phyloP scores from a whole-genome alignment of 805 yeast species.

The Ogataea nitratoaversa region DNA sequence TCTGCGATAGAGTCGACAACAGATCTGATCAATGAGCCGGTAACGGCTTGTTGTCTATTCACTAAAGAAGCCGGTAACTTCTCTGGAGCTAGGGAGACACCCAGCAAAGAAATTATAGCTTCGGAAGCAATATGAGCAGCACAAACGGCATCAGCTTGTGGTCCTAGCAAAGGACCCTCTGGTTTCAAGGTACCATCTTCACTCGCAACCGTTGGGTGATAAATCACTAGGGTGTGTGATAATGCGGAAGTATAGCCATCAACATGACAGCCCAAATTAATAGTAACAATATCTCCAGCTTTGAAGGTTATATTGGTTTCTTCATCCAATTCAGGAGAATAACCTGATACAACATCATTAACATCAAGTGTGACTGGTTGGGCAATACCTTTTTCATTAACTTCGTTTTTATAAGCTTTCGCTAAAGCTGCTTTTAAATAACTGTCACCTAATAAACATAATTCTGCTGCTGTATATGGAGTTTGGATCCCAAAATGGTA shows the following conservation, averaged over 20 bases:
- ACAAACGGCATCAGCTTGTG: slow-evolving; percentile 82
- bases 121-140: slow-evolving; percentile 90
- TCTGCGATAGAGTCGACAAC: slow-evolving; percentile 87
- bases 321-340: slow-evolving; percentile 82
- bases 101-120: slow-evolving; percentile 73
- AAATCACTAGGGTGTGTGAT: slow-evolving; percentile 83
- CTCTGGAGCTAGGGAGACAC: slow-evolving; percentile 70
- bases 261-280: slow-evolving; percentile 83
- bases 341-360: slow-evolving; percentile 72
- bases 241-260: slow-evolving; percentile 91
- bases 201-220: slow-evolving; percentile 51
- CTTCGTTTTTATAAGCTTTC: slow-evolving; percentile 55
- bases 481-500: slow-evolving; percentile 56
- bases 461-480: slow-evolving; percentile 55
- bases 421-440: slow-evolving; percentile 58
- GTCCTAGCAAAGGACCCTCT: slow-evolving; percentile 76
- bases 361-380: slow-evolving; percentile 87
- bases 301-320: slow-evolving; percentile 41
- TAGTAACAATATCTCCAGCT: slow-evolving; percentile 83
- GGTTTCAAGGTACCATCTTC: slow-evolving; percentile 41
- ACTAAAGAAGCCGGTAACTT: slow-evolving; percentile 54
- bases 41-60: slow-evolving; percentile 38
- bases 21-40: slow-evolving; percentile 66
- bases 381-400: slow-evolving; percentile 87
- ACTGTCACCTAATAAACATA: slow-evolving; percentile 80